phyloP scores from a whole-genome alignment of 164 flowering plant genomes.

The Nelumbo lutea region DNA sequence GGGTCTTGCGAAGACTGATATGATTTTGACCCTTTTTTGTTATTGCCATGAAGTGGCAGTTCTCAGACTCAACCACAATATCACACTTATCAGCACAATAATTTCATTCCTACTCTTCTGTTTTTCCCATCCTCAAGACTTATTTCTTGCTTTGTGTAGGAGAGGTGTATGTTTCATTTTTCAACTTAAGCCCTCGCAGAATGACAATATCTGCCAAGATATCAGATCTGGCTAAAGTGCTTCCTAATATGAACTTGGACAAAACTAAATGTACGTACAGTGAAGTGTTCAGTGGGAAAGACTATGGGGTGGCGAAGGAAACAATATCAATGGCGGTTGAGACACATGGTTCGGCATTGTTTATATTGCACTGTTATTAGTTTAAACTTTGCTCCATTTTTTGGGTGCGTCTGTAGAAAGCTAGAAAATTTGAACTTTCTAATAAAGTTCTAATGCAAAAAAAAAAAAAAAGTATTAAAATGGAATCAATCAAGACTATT shows the following conservation, averaged over 20 bases:
- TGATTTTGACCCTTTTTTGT: too few relatives aligned
- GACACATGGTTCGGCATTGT: slow-evolving; percentile 51
- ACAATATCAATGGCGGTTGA: slow-evolving; percentile 40
- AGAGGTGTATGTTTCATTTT: slow-evolving; percentile 65
- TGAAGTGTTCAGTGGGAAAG: slow-evolving; percentile 69
- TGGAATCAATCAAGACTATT: too few relatives aligned
- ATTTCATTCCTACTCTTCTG: not conserved
- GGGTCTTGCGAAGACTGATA: too few relatives aligned
- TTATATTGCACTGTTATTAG: slow-evolving; percentile 37
- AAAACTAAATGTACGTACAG: slow-evolving; percentile 33
- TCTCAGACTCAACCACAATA: too few relatives aligned
- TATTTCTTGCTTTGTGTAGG: slow-evolving; percentile 32
- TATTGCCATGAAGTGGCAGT: too few relatives aligned
- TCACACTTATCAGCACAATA: too few relatives aligned
- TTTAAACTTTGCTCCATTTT: not conserved
- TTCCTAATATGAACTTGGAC: slow-evolving; percentile 31
- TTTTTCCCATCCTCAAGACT: not conserved
- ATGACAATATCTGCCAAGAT: slow-evolving; percentile 41
- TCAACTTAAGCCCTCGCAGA: slow-evolving; percentile 48
- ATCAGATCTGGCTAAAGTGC: slow-evolving; percentile 40
- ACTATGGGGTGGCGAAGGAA: slow-evolving; percentile 21
- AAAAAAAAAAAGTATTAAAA: too few relatives aligned
- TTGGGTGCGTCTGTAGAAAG: too few relatives aligned
- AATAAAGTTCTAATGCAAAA: too few relatives aligned
- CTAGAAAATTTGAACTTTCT: too few relatives aligned